A percentile compares a stretch with the other conserved stretches of the same genome.
These are phyloP conservation scores for Wallacemonas collosoma DNA, from an alignment of 208 protist species.

Conservation along the genomic window DNA sequence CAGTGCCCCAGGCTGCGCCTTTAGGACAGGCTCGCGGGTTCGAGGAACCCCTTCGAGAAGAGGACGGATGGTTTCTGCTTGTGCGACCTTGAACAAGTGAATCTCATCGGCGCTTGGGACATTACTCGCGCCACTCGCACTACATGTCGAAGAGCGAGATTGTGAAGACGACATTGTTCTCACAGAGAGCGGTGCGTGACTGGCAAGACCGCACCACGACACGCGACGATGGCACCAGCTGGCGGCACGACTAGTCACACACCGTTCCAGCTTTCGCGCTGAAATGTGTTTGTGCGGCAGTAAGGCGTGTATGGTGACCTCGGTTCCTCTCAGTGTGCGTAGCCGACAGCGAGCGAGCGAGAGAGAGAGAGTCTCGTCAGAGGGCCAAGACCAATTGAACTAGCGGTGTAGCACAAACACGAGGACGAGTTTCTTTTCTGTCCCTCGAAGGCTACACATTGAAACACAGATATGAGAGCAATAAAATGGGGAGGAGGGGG, in stretches of 20 bases:
- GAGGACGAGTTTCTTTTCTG: too few relatives aligned
- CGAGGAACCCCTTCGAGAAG: constrained; percentile 37
- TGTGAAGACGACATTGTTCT: constrained; percentile 9
- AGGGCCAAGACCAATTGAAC: too few relatives aligned
- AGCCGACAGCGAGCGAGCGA: too few relatives aligned
- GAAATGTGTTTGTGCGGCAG: too few relatives aligned
- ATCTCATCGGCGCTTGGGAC: constrained; percentile 18
- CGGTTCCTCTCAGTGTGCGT: too few relatives aligned
- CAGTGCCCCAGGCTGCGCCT: constrained; percentile 38
- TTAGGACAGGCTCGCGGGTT: constrained; percentile 32
- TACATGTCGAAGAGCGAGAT: constrained; percentile 18
- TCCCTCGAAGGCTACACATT: too few relatives aligned
- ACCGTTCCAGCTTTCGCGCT: too few relatives aligned
- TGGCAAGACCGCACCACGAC: neutral
- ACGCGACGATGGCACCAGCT: neutral
- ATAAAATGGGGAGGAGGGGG: too few relatives aligned
- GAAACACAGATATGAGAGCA: too few relatives aligned
- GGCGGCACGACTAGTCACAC: neutral
- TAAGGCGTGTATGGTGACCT: too few relatives aligned
- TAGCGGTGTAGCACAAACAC: too few relatives aligned
- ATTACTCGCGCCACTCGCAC: neutral
- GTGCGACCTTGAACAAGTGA: constrained; percentile 37
- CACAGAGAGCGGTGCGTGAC: neutral
- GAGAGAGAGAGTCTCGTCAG: too few relatives aligned
- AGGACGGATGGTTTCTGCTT: constrained; percentile 35